phyloP scores from a whole-genome alignment of 2,329 filamentous ascomycete genomes.

The Chrysoporthe cubensis region DNA sequence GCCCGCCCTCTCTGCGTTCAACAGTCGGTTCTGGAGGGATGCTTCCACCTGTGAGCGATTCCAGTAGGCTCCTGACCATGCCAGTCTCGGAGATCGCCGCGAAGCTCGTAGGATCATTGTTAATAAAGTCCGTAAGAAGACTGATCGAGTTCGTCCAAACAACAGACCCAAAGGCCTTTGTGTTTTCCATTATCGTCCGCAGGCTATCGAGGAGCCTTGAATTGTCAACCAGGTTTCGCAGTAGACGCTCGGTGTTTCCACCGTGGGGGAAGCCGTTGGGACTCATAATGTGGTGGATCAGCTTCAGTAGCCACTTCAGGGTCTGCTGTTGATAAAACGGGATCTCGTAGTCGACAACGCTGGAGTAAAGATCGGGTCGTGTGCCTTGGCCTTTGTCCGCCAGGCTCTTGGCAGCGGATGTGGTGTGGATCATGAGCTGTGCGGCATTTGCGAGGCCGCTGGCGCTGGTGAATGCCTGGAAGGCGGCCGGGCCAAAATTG shows the following conservation, averaged over 20 bases:
- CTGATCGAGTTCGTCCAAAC: constrained; percentile 96
- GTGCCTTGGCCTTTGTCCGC: constrained; percentile 75
- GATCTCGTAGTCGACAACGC: constrained; percentile 88
- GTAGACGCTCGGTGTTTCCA: constrained; percentile 83
- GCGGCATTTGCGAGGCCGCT: constrained; percentile 89
- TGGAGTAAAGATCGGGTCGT: constrained; percentile 69
- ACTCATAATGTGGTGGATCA: constrained; percentile 93
- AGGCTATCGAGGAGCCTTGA: constrained; percentile 80
- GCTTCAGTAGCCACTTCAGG: constrained; percentile 91
- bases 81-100: constrained; percentile 93
- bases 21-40: constrained; percentile 43
- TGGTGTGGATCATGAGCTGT: constrained; percentile 81
- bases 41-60: constrained; percentile 70
- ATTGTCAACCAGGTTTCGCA: constrained; percentile 94
- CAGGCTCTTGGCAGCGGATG: constrained; percentile 68
- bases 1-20: constrained; percentile 30
- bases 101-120: constrained; percentile 98
- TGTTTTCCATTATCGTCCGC: constrained; percentile 79
- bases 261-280: constrained; percentile 66
- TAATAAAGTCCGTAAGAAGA: constrained; percentile 93
- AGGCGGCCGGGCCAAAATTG: constrained; percentile 75
- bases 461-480: constrained; percentile 79
- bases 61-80: constrained; percentile 82
- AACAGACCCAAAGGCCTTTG: constrained; percentile 80
- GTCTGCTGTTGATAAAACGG: constrained; percentile 93